phyloP scores from a whole-genome alignment of 345 rosid species.

The Ricinus communis region DNA sequence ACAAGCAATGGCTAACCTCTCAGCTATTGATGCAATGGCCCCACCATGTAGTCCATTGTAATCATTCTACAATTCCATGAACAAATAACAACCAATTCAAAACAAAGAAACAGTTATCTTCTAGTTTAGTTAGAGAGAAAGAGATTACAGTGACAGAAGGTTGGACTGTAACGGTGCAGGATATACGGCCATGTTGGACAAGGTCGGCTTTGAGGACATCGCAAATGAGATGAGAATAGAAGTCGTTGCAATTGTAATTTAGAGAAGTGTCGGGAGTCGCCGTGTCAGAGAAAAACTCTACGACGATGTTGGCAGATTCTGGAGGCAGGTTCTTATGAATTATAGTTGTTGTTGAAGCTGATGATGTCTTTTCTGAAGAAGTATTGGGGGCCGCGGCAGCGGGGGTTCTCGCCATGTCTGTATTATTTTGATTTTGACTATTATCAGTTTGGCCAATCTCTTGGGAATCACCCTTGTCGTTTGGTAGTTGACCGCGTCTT shows the following conservation, averaged over 20 bases:
- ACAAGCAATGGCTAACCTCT: constrained; percentile 60
- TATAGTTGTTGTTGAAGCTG: neutral
- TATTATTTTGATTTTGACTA: no score
- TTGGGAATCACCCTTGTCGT: no score
- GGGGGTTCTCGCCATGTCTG: neutral
- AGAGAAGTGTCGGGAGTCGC: constrained; percentile 25
- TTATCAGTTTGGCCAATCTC: no score
- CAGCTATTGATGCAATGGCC: constrained; percentile 57
- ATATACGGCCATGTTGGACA: constrained; percentile 53
- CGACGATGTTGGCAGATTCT: neutral
- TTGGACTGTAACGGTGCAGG: constrained; percentile 50
- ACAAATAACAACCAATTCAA: no score
- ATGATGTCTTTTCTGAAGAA: neutral
- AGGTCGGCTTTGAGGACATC: constrained; percentile 37
- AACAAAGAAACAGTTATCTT: neutral
- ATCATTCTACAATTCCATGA: constrained; percentile 40
- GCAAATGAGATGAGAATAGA: constrained; percentile 45
- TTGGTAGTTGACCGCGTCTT: neutral
- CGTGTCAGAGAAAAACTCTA: constrained; percentile 21
- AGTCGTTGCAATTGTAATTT: constrained; percentile 31
- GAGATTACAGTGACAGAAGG: constrained; percentile 48
- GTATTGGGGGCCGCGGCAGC: neutral
- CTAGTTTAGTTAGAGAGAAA: neutral
- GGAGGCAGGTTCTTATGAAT: constrained; percentile 31
- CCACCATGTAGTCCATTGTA: constrained; percentile 67